Evolutionary conservation across 2,329 filamentous ascomycete species (phyloP).

Genomic region (Arthrobotrys pseudoclavata): DNA sequence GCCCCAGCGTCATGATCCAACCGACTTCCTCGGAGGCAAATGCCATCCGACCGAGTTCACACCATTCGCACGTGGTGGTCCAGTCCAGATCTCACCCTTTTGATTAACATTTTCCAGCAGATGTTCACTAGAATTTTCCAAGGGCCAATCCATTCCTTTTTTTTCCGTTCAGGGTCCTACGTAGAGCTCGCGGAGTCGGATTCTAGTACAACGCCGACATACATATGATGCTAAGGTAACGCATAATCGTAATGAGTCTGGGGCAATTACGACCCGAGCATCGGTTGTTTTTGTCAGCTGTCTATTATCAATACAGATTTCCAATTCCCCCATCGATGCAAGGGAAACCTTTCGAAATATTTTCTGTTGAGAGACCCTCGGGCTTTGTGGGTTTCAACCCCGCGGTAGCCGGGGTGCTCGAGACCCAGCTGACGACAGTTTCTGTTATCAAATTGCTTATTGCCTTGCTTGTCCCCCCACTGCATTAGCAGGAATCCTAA

Average conservation of each 20-base stretch:
- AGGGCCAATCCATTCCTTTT: constrained; percentile 33
- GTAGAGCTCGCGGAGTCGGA: constrained; percentile 16
- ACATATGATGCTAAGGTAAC: neutral
- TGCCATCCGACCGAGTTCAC: constrained; percentile 33
- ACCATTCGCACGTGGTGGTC: constrained; percentile 44
- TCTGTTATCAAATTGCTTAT: constrained; percentile 53
- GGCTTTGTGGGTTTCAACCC: constrained; percentile 51
- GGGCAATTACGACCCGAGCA: constrained; percentile 9
- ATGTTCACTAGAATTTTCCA: constrained; percentile 53
- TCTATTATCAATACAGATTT: constrained; percentile 57
- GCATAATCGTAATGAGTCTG: constrained; percentile 14
- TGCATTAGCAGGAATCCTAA: constrained; percentile 26
- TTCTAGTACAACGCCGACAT: constrained; percentile 12
- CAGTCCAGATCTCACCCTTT: constrained; percentile 23
- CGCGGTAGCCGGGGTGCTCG: constrained; percentile 51
- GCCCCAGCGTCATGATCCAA: constrained; percentile 26
- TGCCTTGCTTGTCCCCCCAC: constrained; percentile 44
- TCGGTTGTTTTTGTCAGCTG: constrained; percentile 49
- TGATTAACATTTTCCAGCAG: constrained; percentile 22
- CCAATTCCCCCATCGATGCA: constrained; percentile 48
- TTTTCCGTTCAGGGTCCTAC: constrained; percentile 18
- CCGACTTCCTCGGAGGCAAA: constrained; percentile 45
- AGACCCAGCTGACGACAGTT: constrained; percentile 29
- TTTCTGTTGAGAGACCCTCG: constrained; percentile 43
- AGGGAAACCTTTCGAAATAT: constrained; percentile 36